Evolutionary conservation across 2,329 filamentous ascomycete species (phyloP), one percentile per base, ranked within the genome.

Genomic region (Tolypocladium cylindrosporum): DNA sequence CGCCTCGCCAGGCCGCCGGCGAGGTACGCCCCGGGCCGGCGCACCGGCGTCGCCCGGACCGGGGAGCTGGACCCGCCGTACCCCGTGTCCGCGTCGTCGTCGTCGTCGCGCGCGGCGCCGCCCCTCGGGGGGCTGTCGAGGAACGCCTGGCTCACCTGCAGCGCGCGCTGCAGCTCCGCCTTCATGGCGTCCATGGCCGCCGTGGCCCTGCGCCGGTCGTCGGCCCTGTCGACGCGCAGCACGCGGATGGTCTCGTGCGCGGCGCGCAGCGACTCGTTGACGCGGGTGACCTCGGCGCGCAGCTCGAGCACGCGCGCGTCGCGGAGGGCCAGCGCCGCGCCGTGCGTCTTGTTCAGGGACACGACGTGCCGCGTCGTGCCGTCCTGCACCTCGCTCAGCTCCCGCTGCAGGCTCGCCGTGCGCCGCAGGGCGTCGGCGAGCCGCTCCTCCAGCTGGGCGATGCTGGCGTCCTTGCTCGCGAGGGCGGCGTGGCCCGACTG

Each of bases 251-350:
- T 74, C 34, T 75, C 72, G 58, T 83, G 75, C 1, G 82, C 80
- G 0, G 66, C 65, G 2, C 76, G 72, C 52, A 86, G 67, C 2
- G 74, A 69, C 4, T 64, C 69, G 58, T 77, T 79, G 5, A 81
- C 69, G 3, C 73, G 69, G 41, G 79, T 77, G 2, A 84, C 67
- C 62, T 84, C 80, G 0, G 61, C 65, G 5, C 77, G 68, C 21
- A 85, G 69, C 66, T 82, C 79, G 1, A 66, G 56, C 0, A 84
- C 76, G 1, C 77, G 69, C 0, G 78, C 75, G 58, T 85, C 82
- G 0, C 79, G 73, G 6, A 78, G 67, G 4, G 80, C 79, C 0
- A 85, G 74, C 1, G 75, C 76, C 0, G 69, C 66, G 1, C 77
- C 80, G 59, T 81, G 76, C 16, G 70, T 64, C 59, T 67, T 66